A percentile compares a stretch with the other conserved stretches of the same genome.
Evolutionary conservation across 176 grass and related monocot species (phyloP).

Genomic region (Carex littledalei): DNA sequence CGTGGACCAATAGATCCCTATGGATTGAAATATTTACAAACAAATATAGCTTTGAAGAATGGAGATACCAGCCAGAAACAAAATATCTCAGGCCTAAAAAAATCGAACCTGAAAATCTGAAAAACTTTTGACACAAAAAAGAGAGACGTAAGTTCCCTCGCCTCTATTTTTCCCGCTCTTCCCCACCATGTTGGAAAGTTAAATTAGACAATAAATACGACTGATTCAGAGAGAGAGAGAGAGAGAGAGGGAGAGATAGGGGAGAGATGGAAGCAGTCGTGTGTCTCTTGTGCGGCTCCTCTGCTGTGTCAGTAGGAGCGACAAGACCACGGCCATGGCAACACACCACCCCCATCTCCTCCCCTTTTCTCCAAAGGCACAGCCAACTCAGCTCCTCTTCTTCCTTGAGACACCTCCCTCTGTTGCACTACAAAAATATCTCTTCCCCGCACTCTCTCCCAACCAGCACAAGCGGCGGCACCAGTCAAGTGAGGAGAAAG

Average conservation of each 20-base stretch:
- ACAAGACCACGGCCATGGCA: neutral
- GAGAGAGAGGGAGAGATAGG: neutral
- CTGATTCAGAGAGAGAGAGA: neutral
- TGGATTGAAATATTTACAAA: neutral
- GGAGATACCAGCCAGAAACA: neutral
- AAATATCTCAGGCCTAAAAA: neutral
- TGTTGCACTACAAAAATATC: neutral
- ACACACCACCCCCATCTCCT: neutral
- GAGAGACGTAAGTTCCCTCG: neutral
- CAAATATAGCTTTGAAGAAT: neutral
- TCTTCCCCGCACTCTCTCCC: neutral
- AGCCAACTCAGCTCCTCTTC: slow-evolving; percentile 4
- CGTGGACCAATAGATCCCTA: slow-evolving; percentile 2
- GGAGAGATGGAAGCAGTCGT: slow-evolving; percentile 19
- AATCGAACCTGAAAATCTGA: neutral
- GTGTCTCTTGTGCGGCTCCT: slow-evolving; percentile 3
- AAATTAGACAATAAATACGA: neutral
- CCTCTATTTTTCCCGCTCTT: slow-evolving; percentile 3
- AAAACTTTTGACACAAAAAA: neutral
- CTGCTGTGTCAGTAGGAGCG: slow-evolving; percentile 10
- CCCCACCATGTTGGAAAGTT: neutral
- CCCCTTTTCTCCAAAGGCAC: slow-evolving; percentile 4
- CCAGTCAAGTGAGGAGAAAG: slow-evolving; percentile 13
- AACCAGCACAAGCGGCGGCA: neutral
- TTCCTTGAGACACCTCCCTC: slow-evolving; percentile 2